Evolutionary conservation across 441 rosid genomes (phyloP).

Genomic region (Brassica hybrid): DNA sequence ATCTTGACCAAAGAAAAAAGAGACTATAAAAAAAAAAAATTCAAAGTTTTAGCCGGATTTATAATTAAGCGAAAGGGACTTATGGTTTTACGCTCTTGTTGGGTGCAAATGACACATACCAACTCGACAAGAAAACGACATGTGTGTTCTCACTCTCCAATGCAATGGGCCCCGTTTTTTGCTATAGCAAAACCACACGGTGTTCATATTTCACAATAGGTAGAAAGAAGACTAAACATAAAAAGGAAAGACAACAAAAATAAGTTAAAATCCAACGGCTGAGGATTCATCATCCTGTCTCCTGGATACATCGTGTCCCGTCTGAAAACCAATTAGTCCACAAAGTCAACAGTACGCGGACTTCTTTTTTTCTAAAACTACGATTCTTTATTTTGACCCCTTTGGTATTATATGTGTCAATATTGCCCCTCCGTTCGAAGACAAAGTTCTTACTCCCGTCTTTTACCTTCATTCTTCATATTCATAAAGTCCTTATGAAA

Average conservation of each 20-base stretch:
- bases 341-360: slow-evolving; percentile 39
- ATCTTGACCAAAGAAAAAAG: not conserved
- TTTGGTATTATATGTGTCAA: not conserved
- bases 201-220: slow-evolving; percentile 36
- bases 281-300: slow-evolving; percentile 15
- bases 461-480: not conserved
- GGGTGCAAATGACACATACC: slow-evolving; percentile 70
- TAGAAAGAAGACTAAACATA: slow-evolving; percentile 17
- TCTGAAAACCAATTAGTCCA: slow-evolving; percentile 19
- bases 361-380: not conserved
- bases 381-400: slow-evolving; percentile 31
- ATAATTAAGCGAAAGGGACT: slow-evolving; percentile 47
- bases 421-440: not conserved
- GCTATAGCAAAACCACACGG: slow-evolving; percentile 43
- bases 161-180: slow-evolving; percentile 47
- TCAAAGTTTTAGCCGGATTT: slow-evolving; percentile 25
- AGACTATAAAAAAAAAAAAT: not conserved
- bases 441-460: not conserved
- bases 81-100: slow-evolving; percentile 55
- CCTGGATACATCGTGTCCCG: slow-evolving; percentile 17
- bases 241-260: slow-evolving; percentile 32
- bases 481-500: not conserved
- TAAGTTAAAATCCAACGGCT: slow-evolving; percentile 39
- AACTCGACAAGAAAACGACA: slow-evolving; percentile 59
- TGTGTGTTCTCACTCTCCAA: slow-evolving; percentile 37